Base-by-base conservation (phyloP, 805 yeast genomes). In the Kurtzmaniella cleridarum region DNA sequence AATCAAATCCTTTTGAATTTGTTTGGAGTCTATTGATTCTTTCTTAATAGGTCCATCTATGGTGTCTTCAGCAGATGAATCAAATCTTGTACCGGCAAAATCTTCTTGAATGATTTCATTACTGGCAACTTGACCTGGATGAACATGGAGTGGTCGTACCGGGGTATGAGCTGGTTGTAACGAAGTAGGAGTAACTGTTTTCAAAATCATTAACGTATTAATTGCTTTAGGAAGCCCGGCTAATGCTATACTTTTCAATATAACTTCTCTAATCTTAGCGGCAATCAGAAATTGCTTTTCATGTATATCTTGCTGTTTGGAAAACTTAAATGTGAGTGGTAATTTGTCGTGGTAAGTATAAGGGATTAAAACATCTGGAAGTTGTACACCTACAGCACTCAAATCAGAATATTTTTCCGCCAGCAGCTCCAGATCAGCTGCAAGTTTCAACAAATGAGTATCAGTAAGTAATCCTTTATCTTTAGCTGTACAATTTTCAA, bases 181-280 rank as follows among this genome's bases (percentile, higher is more conserved):
- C 35, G 49, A 49, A 2, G 61, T 52, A 5, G 96, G 95, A 0
- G 95, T 85, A 1, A 69, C 78, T 20, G 73, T 73, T 43, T 76
- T 77, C 41, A 89, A 64, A 13, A 71, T 67, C 50, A 76, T 81
- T 51, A 90, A 61, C 1, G 95, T 75, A 57, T 89, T 90, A 57
- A 90, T 90, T 1, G 89, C 76, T 48, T 81, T 81, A 1, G 97
- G 97, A 11, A 89, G 67, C 0, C 97, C 97, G 12, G 80, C 77
- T 34, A 90, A 62, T 0, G 95, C 95, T 0, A 84, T 73, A 3
- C 87, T 71, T 53, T 89, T 90, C 51, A 90, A 62, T 2, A 90
- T 62, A 7, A 89, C 80, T 51, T 90, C 97, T 43, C 95, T 68
- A 38, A 84, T 65, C 47, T 82, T 76, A 30, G 68, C 66, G 0